These are phyloP conservation scores for Ceriops tagal DNA, from an alignment of 345 rosid genomes.

Conservation along the genomic window DNA sequence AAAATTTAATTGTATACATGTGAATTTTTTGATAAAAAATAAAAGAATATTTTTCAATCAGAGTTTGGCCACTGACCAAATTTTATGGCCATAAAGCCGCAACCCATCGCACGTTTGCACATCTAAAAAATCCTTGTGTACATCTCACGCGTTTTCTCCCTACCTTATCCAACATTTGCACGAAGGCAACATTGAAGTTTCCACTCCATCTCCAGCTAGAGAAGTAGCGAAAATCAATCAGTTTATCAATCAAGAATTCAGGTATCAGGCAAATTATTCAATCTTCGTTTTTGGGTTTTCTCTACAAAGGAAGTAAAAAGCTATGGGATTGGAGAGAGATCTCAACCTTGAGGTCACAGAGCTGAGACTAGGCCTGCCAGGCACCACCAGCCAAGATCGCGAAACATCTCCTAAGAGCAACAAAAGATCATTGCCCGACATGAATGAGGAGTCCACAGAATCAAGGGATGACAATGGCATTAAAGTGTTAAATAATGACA, in stretches of 20 bases:
- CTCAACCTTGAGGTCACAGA: conserved; percentile 44
- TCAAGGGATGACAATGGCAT: not conserved
- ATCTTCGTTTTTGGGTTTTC: not conserved
- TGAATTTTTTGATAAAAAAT: too few relatives aligned
- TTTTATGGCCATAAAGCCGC: too few relatives aligned
- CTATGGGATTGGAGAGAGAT: conserved; percentile 33
- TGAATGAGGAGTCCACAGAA: conserved; percentile 16
- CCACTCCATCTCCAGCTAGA: too few relatives aligned
- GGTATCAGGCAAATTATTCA: too few relatives aligned
- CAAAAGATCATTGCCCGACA: conserved; percentile 39
- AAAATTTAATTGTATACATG: too few relatives aligned
- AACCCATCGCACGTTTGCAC: not conserved
- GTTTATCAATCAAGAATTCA: too few relatives aligned
- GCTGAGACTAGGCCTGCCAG: conserved; percentile 45
- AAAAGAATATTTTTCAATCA: too few relatives aligned
- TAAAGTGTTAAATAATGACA: not conserved
- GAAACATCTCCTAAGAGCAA: conserved; percentile 15
- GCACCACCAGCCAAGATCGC: not conserved
- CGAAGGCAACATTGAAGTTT: too few relatives aligned
- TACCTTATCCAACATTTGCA: too few relatives aligned
- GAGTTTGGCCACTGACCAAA: too few relatives aligned
- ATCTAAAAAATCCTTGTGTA: not conserved
- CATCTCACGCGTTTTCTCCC: too few relatives aligned
- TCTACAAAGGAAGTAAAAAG: not conserved
- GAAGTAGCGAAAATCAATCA: too few relatives aligned